Base-by-base conservation (phyloP, 2,329 filamentous ascomycete species). In the Teratosphaeria epicoccoides region DNA sequence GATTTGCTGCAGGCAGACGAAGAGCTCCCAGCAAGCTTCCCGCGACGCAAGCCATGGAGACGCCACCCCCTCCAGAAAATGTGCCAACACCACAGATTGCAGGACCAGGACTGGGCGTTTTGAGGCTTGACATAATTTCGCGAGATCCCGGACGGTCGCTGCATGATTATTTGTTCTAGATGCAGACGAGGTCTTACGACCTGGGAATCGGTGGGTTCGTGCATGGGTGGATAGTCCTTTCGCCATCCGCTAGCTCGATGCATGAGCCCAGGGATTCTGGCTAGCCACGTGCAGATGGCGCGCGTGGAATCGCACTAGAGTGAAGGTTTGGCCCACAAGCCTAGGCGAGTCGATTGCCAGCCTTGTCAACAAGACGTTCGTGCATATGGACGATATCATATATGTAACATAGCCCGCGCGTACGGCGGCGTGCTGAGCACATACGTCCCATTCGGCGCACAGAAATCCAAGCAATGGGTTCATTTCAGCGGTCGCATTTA, bases 361-460 rank as follows among this genome's bases (percentile, higher is more conserved):
- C n/a, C n/a, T n/a, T n/a, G n/a, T n/a, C n/a, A n/a, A n/a, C n/a
- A n/a, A n/a, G n/a, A n/a, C n/a, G n/a, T n/a, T n/a, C n/a, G n/a
- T n/a, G n/a, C n/a, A n/a, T n/a, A n/a, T n/a, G n/a, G n/a, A n/a
- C n/a, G n/a, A n/a, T n/a, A n/a, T n/a, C n/a, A n/a, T n/a, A n/a
- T n/a, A n/a, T n/a, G n/a, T n/a, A n/a, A n/a, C n/a, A n/a, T n/a
- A n/a, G n/a, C n/a, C n/a, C n/a, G n/a, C n/a, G n/a, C n/a, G n/a
- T n/a, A n/a, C n/a, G n/a, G n/a, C n/a, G n/a, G n/a, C n/a, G 33
- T 17, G n/a, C 17, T 48, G 11, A 57, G 54, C 22, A 55, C 47
- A 43, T 50, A 60, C 5, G 60, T 60, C 14, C 58, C 57, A 47
- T 62, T 61, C n/a, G n/a, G 43, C 40, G 50, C 59, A 62, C 6